Evolutionary conservation across 495 filamentous ascomycete genomes (phyloP).

Genomic region (Hypoxylon crocopeplum): DNA sequence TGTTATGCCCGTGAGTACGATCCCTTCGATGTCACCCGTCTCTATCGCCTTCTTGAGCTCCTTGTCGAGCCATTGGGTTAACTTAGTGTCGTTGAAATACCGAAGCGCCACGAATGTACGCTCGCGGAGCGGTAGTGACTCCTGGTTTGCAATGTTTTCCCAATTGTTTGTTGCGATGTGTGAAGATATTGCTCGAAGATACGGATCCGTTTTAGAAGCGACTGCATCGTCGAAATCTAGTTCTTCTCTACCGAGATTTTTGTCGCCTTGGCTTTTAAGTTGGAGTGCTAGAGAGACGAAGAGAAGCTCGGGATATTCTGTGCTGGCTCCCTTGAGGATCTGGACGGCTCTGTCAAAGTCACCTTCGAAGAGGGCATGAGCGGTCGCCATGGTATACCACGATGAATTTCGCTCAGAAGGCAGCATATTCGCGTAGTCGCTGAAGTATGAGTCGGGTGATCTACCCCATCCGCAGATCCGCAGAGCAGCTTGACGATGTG

Average conservation of each 20-base stretch:
- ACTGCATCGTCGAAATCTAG: conserved; percentile 56
- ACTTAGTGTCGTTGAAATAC: conserved; percentile 78
- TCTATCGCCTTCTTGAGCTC: conserved; percentile 68
- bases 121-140: conserved; percentile 81
- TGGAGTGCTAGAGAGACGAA: conserved; percentile 62
- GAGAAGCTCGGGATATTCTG: conserved; percentile 55
- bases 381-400: conserved; percentile 82
- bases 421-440: conserved; percentile 51
- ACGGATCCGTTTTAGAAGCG: conserved; percentile 72
- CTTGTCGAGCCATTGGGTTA: conserved; percentile 73
- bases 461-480: conserved; percentile 79
- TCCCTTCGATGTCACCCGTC: conserved; percentile 85
- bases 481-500: conserved; percentile 75
- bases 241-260: conserved; percentile 37
- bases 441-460: conserved; percentile 61
- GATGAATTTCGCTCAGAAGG: conserved; percentile 65
- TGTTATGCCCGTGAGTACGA: conserved; percentile 85
- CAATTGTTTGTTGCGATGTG: conserved; percentile 89
- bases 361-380: conserved; percentile 76
- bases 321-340: conserved; percentile 57
- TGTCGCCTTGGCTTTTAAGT: conserved; percentile 50
- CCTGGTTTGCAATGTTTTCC: conserved; percentile 80
- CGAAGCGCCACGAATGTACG: conserved; percentile 86
- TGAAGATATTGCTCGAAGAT: conserved; percentile 90
- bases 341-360: conserved; percentile 64